Percentiles rank a stretch among this genome's conserved stretches.
Conservation (phyloP, 306 rosid genomes). For the Cyclanthera cordifolia region DNA sequence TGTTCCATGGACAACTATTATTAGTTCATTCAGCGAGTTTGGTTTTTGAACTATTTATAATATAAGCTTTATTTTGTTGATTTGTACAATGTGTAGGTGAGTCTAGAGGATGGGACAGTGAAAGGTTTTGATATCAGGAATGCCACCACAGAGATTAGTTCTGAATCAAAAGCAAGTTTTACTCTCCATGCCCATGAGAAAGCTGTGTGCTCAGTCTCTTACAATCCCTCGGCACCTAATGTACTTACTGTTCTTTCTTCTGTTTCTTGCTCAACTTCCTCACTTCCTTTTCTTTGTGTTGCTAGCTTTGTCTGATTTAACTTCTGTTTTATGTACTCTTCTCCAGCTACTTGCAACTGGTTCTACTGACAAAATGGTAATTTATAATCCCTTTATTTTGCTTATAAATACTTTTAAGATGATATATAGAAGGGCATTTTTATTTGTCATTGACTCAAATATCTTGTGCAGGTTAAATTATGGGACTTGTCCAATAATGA, state of each 20-base stretch:
- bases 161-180: slow-evolving; percentile 49
- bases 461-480: slow-evolving; percentile 55
- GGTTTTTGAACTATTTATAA: background rate
- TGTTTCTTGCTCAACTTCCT: background rate
- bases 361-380: slow-evolving; percentile 77
- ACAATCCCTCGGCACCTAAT: slow-evolving; percentile 57
- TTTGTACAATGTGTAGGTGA: slow-evolving; percentile 42
- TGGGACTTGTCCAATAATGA: slow-evolving; percentile 90
- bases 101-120: slow-evolving; percentile 81
- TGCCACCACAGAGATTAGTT: slow-evolving; percentile 36
- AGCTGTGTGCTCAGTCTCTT: slow-evolving; percentile 62
- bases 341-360: slow-evolving; percentile 83
- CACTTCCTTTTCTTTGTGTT: background rate
- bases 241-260: slow-evolving; percentile 27
- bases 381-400: background rate
- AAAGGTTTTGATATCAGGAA: slow-evolving; percentile 75
- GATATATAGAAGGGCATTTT: background rate
- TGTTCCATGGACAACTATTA: background rate
- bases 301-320: slow-evolving; percentile 11
- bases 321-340: slow-evolving; percentile 14
- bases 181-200: slow-evolving; percentile 88
- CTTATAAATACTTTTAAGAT: slow-evolving; percentile 9
- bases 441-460: slow-evolving; percentile 6
- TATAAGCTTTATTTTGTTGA: background rate
- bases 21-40: background rate